A percentile compares a stretch with the other conserved stretches of the same genome.
These are phyloP conservation scores for Russula griseocarnosa DNA, from an alignment of 768 basidiomycete species.

Conservation along the genomic window DNA sequence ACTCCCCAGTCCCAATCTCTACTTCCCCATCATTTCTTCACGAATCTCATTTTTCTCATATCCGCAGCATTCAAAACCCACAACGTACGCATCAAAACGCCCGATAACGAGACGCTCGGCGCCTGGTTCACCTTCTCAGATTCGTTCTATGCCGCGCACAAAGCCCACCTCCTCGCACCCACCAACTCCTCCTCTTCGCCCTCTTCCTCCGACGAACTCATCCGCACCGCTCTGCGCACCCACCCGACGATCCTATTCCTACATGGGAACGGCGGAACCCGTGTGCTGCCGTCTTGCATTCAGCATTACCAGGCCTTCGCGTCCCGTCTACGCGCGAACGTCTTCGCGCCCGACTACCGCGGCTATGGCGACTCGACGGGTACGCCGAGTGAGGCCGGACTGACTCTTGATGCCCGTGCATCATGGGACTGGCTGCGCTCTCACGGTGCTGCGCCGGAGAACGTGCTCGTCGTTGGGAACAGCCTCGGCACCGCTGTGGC, in stretches of 20 bases:
- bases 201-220: slow-evolving; percentile 36
- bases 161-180: slow-evolving; percentile 39
- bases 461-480: slow-evolving; percentile 77
- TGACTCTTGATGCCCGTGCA: slow-evolving; percentile 66
- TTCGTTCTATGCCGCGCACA: slow-evolving; percentile 41
- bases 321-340: slow-evolving; percentile 63
- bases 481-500: slow-evolving; percentile 85
- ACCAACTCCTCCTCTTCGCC: slow-evolving; percentile 33
- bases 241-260: slow-evolving; percentile 84
- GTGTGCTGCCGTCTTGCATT: slow-evolving; percentile 65
- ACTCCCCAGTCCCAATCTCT: neutral
- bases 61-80: slow-evolving; percentile 48
- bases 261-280: slow-evolving; percentile 85
- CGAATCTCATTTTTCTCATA: neutral
- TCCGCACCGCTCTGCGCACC: slow-evolving; percentile 51
- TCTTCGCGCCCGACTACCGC: slow-evolving; percentile 86
- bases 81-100: slow-evolving; percentile 64
- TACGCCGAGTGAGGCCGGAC: slow-evolving; percentile 67
- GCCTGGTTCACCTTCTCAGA: slow-evolving; percentile 84
- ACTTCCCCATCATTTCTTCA: neutral
- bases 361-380: slow-evolving; percentile 89
- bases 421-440: slow-evolving; percentile 75
- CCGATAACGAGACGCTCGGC: slow-evolving; percentile 76
- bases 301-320: slow-evolving; percentile 63
- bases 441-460: slow-evolving; percentile 51